phyloP scores from a whole-genome alignment of 345 rosid species.

The Toxicodendron radicans region DNA sequence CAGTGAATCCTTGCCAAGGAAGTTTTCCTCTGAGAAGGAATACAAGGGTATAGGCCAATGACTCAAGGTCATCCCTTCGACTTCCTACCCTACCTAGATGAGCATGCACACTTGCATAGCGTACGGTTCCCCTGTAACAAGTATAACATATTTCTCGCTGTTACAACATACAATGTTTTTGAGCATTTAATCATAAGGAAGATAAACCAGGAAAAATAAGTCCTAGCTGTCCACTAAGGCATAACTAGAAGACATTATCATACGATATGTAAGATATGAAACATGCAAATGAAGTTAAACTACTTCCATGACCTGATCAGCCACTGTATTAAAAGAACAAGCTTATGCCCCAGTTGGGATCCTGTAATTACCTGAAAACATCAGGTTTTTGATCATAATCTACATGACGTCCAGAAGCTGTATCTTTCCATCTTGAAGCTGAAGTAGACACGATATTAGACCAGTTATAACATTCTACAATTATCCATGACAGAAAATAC shows the following conservation, averaged over 20 bases:
- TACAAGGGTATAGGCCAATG: conserved; percentile 59
- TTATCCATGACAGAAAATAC: background rate
- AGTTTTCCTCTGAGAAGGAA: conserved; percentile 61
- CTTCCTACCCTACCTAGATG: conserved; percentile 61
- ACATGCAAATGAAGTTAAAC: background rate
- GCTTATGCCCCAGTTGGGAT: background rate
- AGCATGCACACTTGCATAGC: conserved; percentile 65
- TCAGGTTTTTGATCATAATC: conserved; percentile 53
- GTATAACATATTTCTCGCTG: background rate
- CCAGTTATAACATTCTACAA: conserved; percentile 20
- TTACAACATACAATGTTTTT: background rate
- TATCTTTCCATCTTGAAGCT: conserved; percentile 45
- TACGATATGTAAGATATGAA: background rate
- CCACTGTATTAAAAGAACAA: background rate
- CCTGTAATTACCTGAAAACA: conserved; percentile 36
- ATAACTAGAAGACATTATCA: background rate
- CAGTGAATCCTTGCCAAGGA: conserved; percentile 64
- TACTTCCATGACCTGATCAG: conserved; percentile 7
- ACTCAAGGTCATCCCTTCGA: conserved; percentile 63
- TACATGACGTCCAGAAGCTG: conserved; percentile 40
- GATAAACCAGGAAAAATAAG: background rate
- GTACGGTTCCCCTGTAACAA: conserved; percentile 55
- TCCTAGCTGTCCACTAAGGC: background rate
- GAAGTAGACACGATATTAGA: conserved; percentile 16
- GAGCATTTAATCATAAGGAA: background rate